Base-by-base conservation (phyloP, 768 basidiomycete genomes). In the Mycena rebaudengoi region DNA sequence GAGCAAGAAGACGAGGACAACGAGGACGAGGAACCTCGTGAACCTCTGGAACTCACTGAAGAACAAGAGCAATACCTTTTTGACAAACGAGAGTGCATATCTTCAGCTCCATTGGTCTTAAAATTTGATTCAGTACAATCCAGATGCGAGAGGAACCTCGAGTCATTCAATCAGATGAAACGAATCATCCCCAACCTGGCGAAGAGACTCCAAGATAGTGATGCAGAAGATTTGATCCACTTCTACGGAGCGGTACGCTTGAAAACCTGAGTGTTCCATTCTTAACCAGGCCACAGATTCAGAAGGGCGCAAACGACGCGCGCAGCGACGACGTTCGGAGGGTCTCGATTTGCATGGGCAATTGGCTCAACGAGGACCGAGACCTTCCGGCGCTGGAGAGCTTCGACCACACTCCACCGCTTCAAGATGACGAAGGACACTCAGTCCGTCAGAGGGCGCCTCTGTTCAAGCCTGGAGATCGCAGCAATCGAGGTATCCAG, bases 301-400 rank as follows among this genome's bases (percentile, higher is more conserved):
- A 66, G 44, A 66, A 66, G 51, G 60, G 60, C 20, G 65, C 65
- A 14, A 66, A 66, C 44, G 65, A 66, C 49, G 40, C 60, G 1
- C 65, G 59, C 21, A 66, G 65, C 26, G 65, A 66, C 14, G 50
- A 66, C 30, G 6, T 57, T n/a, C 16, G 25, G 4, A 23, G 40
- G 6, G 28, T 57, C 6, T 37, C 55, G 7, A 7, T 6, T 10
- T 16, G 2, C 4, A 14, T 60, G 4, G 52, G 13, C 26, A 14
- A 29, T 16, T 43, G 37, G 29, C 41, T 60, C 39, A 65, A 60
- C 43, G 18, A 8, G 6, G 50, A 54, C 21, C 18, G 32, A 10
- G 56, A 54, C 13, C 11, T 13, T 1, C 39, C 64, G 4, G 46
- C 46, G 3, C 18, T 60, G 7, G 26, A 23, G 3, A 23, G 43